phyloP scores from a whole-genome alignment of 2,329 filamentous ascomycete genomes.

The Annulohypoxylon truncatum region DNA sequence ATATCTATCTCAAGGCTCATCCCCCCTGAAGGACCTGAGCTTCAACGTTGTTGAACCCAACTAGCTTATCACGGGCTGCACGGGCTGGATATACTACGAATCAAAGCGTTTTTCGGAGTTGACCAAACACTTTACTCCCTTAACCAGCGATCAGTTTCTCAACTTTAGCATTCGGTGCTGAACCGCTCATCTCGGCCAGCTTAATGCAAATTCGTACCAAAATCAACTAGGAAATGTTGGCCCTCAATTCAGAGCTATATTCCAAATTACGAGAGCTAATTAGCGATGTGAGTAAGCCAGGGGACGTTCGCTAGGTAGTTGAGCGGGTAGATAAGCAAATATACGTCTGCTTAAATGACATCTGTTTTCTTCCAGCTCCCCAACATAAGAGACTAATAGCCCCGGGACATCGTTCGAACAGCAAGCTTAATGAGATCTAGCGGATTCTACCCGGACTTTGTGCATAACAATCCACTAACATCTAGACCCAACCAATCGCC shows the following conservation, averaged over 20 bases:
- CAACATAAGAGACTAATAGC: not conserved
- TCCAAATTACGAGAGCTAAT: not conserved
- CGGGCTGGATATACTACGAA: not conserved
- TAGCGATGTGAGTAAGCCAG: not conserved
- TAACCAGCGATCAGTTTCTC: not conserved
- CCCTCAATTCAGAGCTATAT: not conserved
- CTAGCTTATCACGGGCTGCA: not conserved
- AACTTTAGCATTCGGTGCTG: not conserved
- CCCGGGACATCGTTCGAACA: not conserved
- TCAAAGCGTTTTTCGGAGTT: not conserved
- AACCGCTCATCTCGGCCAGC: not conserved
- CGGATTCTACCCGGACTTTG: not conserved
- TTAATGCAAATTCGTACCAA: not conserved
- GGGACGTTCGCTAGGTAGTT: not conserved
- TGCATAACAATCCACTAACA: not conserved
- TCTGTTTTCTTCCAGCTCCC: not conserved
- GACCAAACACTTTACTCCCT: no score
- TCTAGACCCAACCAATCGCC: not conserved
- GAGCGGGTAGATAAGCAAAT: not conserved
- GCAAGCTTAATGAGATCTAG: not conserved
- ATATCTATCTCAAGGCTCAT: not conserved
- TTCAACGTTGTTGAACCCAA: no score
- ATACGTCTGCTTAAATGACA: not conserved
- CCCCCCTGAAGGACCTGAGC: not conserved
- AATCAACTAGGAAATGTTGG: not conserved